phyloP scores from a whole-genome alignment of 306 rosid genomes.

The Lupinus albus region DNA sequence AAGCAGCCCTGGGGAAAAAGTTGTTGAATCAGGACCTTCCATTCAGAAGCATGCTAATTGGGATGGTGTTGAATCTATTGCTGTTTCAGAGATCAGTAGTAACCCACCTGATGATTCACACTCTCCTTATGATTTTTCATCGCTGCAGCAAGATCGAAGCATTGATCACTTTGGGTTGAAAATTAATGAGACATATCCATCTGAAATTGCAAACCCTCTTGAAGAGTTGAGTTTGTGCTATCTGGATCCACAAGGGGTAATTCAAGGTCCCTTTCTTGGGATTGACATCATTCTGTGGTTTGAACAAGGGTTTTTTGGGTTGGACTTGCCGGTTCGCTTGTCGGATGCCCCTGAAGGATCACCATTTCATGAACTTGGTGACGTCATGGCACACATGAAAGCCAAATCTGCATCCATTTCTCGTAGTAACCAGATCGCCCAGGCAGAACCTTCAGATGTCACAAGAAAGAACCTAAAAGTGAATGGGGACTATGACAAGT shows the following conservation, averaged over 20 bases:
- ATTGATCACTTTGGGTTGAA: conserved; percentile 47
- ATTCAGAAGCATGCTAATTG: conserved; percentile 44
- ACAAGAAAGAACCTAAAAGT: conserved; percentile 52
- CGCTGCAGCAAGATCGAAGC: conserved; percentile 43
- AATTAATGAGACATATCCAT: conserved; percentile 42
- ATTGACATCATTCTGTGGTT: conserved; percentile 72
- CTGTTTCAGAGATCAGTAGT: conserved; percentile 43
- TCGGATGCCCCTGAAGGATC: conserved; percentile 61
- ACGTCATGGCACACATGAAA: conserved; percentile 63
- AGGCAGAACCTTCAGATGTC: conserved; percentile 49
- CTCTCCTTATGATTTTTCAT: conserved; percentile 46
- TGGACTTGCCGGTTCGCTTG: conserved; percentile 60
- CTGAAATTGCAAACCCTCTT: conserved; percentile 43
- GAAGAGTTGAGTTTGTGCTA: conserved; percentile 75
- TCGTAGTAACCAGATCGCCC: conserved; percentile 43
- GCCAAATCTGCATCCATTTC: conserved; percentile 44
- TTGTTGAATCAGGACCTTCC: conserved; percentile 39
- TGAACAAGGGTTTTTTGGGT: conserved; percentile 73
- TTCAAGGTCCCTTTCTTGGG: conserved; percentile 78
- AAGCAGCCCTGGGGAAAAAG: conserved; percentile 35
- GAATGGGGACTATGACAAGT: conserved; percentile 44
- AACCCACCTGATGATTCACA: conserved; percentile 48
- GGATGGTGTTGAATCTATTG: conserved; percentile 39
- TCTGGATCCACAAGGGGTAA: conserved; percentile 69
- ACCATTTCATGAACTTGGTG: conserved; percentile 68